These are phyloP conservation scores for Russula sp. DNA, from an alignment of 768 basidiomycete genomes.

Conservation along the genomic window DNA sequence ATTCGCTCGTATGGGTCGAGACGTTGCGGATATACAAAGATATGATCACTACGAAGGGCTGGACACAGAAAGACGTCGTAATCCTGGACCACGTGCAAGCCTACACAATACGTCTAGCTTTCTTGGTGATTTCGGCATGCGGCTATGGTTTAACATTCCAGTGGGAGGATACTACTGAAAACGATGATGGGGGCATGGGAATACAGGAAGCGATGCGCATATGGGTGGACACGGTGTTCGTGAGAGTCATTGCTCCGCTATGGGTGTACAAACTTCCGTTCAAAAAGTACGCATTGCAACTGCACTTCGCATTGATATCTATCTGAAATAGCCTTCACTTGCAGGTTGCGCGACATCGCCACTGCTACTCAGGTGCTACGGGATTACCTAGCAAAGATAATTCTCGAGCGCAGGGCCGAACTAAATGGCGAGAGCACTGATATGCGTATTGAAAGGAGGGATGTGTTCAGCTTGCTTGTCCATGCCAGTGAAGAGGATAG, in stretches of 20 bases:
- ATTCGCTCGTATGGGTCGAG: conserved; percentile 23
- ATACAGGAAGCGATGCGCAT: conserved; percentile 12
- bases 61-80: conserved; percentile 10
- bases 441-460: background rate
- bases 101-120: conserved; percentile 20
- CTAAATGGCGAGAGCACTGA: background rate
- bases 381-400: background rate
- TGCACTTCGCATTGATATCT: background rate
- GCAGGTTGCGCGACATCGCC: background rate
- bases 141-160: conserved; percentile 19
- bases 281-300: background rate
- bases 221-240: background rate
- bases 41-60: conserved; percentile 18
- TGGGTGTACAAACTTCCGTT: conserved; percentile 12
- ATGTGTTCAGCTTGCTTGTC: conserved; percentile 21
- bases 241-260: background rate
- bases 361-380: background rate
- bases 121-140: conserved; percentile 21
- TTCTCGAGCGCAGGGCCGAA: conserved; percentile 16
- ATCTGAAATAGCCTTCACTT: background rate
- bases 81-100: conserved; percentile 11
- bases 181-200: conserved; percentile 4
- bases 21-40: conserved; percentile 20
- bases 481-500: conserved; percentile 15
- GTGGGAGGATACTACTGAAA: background rate